Evolutionary conservation across 768 basidiomycete species (phyloP), one percentile per base, ranked within the genome.

Genomic region (Tricholoma furcatifolium): DNA sequence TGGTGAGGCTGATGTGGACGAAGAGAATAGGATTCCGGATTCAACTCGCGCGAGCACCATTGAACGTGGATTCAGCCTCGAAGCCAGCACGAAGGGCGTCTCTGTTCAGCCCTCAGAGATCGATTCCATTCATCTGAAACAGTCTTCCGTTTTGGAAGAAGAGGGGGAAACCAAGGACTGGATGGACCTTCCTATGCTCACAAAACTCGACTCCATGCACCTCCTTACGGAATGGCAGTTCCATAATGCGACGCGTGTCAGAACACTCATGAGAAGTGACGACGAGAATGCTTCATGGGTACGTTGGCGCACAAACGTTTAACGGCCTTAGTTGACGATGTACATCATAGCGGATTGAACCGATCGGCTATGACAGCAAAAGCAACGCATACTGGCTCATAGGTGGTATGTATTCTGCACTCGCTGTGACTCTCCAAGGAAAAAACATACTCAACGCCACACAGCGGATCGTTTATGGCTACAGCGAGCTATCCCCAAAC

Each of bases 151-250:
- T 8, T 34, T 62, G 35, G 61, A 62, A 21, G 59, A 63, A 39
- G 57, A 64, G 38, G 74, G 71, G 51, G 75, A 78, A 58, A 74
- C 80, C 35, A 75, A 76, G 51, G 77, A 88, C 62, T 93, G 91
- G 90, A 71, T 82, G 40, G 76, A 85, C 40, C 79, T 93, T 23
- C 75, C 84, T 2, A 83, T 88, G 78, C 74, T 84, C 36, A 70
- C 70, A 31, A 91, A 91, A 68, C 79, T 94, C 39, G 86, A 91
- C 54, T 83, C 87, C 3, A 70, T 93, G 61, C 81, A 91, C 59
- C 71, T 80, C 14, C 70, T 93, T 44, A 79, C 77, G 24, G 92
- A 94, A 69, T 94, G 92, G 92, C 89, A 91, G 61, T 92, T 93
- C 57, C 85, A 91, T 54, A 89, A 90, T 62, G 81, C 89, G 4